Conservation (phyloP, 2,329 filamentous ascomycete genomes). For the Paramyrothecium sp. region DNA sequence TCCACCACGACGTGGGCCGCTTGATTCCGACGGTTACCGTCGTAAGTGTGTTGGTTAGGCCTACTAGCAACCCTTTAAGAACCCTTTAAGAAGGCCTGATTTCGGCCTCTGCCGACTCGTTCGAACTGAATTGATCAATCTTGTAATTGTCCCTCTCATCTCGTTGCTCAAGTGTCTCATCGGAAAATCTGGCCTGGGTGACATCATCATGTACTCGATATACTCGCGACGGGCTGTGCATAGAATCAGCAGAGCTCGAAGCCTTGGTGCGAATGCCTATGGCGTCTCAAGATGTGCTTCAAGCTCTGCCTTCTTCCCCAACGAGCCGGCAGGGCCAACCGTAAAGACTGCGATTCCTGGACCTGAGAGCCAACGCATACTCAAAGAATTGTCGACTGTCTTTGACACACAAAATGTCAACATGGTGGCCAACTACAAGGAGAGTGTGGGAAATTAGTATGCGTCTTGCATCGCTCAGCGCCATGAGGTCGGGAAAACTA, state of each 20-base stretch:
- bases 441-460: slow-evolving; percentile 72
- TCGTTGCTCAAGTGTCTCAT: neutral
- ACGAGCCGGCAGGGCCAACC: slow-evolving; percentile 48
- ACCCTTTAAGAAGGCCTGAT: too few species aligned
- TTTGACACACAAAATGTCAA: slow-evolving; percentile 84
- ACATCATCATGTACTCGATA: neutral
- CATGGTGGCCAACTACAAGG: slow-evolving; percentile 72
- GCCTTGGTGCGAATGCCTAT: neutral
- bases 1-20: neutral
- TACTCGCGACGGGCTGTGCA: neutral
- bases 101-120: too few species aligned
- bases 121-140: too few species aligned
- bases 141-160: neutral
- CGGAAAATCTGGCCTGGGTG: neutral
- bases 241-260: neutral
- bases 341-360: slow-evolving; percentile 67
- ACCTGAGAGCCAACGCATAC: slow-evolving; percentile 65
- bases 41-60: too few species aligned
- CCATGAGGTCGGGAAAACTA: neutral
- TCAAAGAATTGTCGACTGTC: slow-evolving; percentile 68
- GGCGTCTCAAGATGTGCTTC: slow-evolving; percentile 11
- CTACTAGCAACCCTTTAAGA: too few species aligned
- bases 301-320: slow-evolving; percentile 35
- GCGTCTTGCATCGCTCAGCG: neutral
- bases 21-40: too few species aligned